phyloP scores from a whole-genome alignment of 805 yeast species.

The Clavispora santaluciae region DNA sequence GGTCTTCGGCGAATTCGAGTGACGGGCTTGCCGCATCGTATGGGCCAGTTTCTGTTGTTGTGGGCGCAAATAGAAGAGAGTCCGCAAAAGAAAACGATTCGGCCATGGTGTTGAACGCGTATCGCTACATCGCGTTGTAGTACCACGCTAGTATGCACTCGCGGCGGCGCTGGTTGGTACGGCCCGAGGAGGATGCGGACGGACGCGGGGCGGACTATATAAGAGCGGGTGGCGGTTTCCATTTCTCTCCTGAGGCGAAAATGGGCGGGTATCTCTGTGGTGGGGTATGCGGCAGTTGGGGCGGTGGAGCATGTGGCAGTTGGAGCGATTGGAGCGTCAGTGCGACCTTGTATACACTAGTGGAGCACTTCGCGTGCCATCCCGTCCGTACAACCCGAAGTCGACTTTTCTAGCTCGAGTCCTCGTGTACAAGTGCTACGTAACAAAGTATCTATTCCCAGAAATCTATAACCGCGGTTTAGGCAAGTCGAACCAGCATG shows the following conservation, averaged over 20 bases:
- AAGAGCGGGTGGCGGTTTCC: no score
- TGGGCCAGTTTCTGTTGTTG: background rate
- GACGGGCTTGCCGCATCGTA: background rate
- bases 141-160: background rate
- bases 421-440: background rate
- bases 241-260: no score
- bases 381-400: no score
- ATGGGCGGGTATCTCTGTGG: no score
- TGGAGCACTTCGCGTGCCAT: no score
- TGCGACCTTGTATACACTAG: no score
- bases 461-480: background rate
- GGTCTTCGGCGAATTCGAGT: background rate
- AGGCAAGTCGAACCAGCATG: background rate
- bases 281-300: no score
- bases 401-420: background rate
- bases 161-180: no score
- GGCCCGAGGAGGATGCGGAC: no score
- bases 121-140: background rate
- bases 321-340: no score
- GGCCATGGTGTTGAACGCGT: conserved; percentile 8
- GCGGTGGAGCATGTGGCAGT: no score
- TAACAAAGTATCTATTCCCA: conserved; percentile 1
- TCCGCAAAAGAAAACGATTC: conserved; percentile 10
- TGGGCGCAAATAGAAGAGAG: conserved; percentile 11
- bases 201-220: no score